Base-by-base conservation (phyloP, 1,284 basidiomycete species). In the Fomitopsis pinicola region DNA sequence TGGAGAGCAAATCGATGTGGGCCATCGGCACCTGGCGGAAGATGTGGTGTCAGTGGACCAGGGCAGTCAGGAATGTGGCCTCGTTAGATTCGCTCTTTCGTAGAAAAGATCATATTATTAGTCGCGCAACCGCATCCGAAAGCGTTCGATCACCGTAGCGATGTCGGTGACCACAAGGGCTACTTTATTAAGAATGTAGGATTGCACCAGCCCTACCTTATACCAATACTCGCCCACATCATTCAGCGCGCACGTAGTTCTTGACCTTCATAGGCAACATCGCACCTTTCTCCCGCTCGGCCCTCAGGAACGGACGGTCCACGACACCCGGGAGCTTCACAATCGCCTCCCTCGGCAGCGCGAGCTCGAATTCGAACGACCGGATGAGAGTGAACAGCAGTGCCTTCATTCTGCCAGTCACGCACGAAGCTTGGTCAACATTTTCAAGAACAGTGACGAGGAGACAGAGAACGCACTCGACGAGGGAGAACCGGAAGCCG, bases 301-400 rank as follows among this genome's bases (percentile, higher is more conserved):
- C 55, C 30, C 42, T 36, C 22, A 60, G 26, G 50, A 63, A 58
- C 1, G 69, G 69, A 12, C 69, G 65, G 42, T 67, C 64, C 22
- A 68, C 65, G 36, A 67, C 59, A 6, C 57, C 56, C 8, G 59
- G 26, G 30, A 59, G 63, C 60, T 63, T 66, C 53, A 56, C 59
- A 55, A 72, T 59, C 14, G 64, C 63, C 36, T 69, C 69, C 2
- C 71, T 65, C 6, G 81, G 72, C 26, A 83, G 76, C 1, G 77
- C 80, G 9, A 83, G 73, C 62, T 82, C 78, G 67, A 87, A 85
- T 57, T 82, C 79, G 67, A 88, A 86, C 12, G 77, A 75, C 14
- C 84, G 76, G 15, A 88, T 69, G 26, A 88, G 74, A 3, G 82
- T 79, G 68, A 86, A 88, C 12, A 88, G 64, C 12, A 87, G 73